phyloP scores from a whole-genome alignment of 148 eudicot genomes.

The Nepenthes mirabilis region DNA sequence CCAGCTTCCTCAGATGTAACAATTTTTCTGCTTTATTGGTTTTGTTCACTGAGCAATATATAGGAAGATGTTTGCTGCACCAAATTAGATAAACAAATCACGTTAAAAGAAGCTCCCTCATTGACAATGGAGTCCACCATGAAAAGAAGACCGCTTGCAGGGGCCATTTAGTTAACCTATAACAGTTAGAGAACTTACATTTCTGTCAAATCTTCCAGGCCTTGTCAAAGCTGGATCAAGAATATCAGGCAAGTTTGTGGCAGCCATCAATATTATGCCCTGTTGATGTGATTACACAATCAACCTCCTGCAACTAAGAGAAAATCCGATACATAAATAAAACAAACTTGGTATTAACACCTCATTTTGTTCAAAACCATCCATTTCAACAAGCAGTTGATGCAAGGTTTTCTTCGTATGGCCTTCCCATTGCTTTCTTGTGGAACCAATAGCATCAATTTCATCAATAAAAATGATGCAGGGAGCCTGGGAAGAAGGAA shows the following conservation, averaged over 20 bases:
- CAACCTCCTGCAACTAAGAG: conserved; percentile 1
- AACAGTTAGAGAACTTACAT: conserved; percentile 46
- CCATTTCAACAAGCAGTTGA: conserved; percentile 98
- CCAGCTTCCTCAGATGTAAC: too few relatives aligned
- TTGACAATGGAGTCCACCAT: too few relatives aligned
- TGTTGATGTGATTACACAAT: conserved; percentile 19
- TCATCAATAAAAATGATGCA: conserved; percentile 98
- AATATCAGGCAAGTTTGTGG: conserved; percentile 97
- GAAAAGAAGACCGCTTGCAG: too few relatives aligned
- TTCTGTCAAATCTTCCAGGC: conserved; percentile 98
- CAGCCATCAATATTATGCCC: conserved; percentile 98
- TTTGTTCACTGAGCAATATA: too few relatives aligned
- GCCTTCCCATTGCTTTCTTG: conserved; percentile 98
- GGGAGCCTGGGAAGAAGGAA: conserved; percentile 54
- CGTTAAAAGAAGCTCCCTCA: too few relatives aligned
- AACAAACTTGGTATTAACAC: conserved; percentile 18
- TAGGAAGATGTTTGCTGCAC: too few relatives aligned
- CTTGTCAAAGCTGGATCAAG: conserved; percentile 96
- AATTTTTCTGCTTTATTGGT: too few relatives aligned
- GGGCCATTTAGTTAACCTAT: background rate
- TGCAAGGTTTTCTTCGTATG: conserved; percentile 95
- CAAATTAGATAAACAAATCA: too few relatives aligned
- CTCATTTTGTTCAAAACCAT: conserved; percentile 99
- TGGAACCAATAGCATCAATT: conserved; percentile 92
- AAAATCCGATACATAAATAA: background rate